These are phyloP conservation scores for Nannizziopsis barbatae DNA, from an alignment of 2,329 filamentous ascomycete species.

Conservation along the genomic window DNA sequence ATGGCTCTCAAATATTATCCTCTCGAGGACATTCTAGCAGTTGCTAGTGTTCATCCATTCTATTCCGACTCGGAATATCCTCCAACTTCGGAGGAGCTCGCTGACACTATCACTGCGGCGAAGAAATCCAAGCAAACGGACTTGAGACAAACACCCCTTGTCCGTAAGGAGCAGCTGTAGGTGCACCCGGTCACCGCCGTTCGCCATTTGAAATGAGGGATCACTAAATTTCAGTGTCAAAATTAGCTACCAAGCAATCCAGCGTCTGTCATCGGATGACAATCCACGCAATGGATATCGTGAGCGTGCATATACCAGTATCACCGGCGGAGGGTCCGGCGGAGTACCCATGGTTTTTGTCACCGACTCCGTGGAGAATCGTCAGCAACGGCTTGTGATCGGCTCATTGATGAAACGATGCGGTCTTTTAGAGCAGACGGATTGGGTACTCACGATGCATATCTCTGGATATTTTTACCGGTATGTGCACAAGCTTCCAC, in stretches of 20 bases:
- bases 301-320: conserved; percentile 30
- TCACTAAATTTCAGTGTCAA: background rate
- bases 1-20: conserved; percentile 16
- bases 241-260: conserved; percentile 27
- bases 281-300: conserved; percentile 30
- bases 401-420: conserved; percentile 25
- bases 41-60: conserved; percentile 31
- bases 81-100: conserved; percentile 17
- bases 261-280: conserved; percentile 29
- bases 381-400: conserved; percentile 29
- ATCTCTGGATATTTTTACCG: conserved; percentile 31
- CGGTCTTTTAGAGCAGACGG: conserved; percentile 26
- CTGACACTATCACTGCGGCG: conserved; percentile 1
- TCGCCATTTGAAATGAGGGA: too few species aligned
- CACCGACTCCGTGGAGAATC: conserved; percentile 34
- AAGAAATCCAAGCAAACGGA: background rate
- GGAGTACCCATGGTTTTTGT: conserved; percentile 32
- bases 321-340: conserved; percentile 33
- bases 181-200: background rate
- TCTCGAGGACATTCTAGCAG: conserved; percentile 25
- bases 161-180: conserved; percentile 11
- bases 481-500: conserved; percentile 17
- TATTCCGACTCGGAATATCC: conserved; percentile 26
- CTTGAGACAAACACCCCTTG: conserved; percentile 2
- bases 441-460: conserved; percentile 35